Percentiles rank a stretch among this genome's conserved stretches.
Conservation (phyloP, 1,284 basidiomycete species). For the Papiliotrema laurentii region DNA sequence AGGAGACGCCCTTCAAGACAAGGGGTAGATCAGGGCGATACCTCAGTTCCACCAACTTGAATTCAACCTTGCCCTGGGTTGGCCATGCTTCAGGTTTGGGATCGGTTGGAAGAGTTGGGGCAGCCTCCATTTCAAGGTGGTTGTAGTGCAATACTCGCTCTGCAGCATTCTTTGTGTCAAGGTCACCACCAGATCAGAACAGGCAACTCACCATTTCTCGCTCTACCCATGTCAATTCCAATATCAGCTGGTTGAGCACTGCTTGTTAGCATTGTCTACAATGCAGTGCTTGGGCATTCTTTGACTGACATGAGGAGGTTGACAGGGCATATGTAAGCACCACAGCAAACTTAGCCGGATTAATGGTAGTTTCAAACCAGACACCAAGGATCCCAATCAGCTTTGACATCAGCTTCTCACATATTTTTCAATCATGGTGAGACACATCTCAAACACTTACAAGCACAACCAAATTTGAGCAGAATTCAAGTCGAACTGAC, state of each 20-base stretch:
- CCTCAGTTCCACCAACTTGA: slow-evolving; percentile 39
- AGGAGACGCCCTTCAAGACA: slow-evolving; percentile 39
- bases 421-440: no score
- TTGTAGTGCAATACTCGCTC: slow-evolving; percentile 36
- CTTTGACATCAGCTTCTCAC: no score
- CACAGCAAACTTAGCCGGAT: slow-evolving; percentile 36
- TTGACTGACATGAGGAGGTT: no score
- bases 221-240: slow-evolving; percentile 21
- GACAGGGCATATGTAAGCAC: slow-evolving; percentile 39
- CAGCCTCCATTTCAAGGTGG: slow-evolving; percentile 23
- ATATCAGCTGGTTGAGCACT: slow-evolving; percentile 21
- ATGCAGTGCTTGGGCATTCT: no score
- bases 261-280: neutral
- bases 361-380: slow-evolving; percentile 29
- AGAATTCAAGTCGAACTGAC: no score
- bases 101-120: slow-evolving; percentile 13
- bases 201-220: slow-evolving; percentile 40
- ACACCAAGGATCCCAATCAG: slow-evolving; percentile 37
- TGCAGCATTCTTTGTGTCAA: slow-evolving; percentile 39
- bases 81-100: slow-evolving; percentile 31
- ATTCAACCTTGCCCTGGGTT: slow-evolving; percentile 34
- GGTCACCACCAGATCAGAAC: no score
- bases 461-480: no score
- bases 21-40: slow-evolving; percentile 40
- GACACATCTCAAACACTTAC: no score